Evolutionary conservation across 2,329 filamentous ascomycete genomes (phyloP).

Genomic region (Leptographium lundbergii): DNA sequence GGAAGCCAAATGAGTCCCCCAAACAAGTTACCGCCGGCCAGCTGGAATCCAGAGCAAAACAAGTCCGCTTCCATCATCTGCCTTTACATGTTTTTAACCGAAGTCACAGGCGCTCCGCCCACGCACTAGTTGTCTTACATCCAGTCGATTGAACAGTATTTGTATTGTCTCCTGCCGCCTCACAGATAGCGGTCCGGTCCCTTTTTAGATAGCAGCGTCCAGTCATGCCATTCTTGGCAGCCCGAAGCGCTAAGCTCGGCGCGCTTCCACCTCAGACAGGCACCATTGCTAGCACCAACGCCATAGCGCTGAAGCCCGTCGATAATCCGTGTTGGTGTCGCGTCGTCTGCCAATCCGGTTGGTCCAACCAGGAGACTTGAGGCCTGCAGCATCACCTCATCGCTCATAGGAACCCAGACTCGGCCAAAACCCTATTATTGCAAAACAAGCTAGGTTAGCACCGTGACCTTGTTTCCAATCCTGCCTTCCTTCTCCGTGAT

Average conservation of each 20-base stretch:
- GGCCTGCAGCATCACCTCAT: neutral
- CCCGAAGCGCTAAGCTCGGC: neutral
- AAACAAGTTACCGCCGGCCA: neutral
- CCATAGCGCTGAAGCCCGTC: neutral
- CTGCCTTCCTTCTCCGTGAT: neutral
- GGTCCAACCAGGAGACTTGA: neutral
- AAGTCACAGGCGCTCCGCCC: neutral
- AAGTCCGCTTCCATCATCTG: neutral
- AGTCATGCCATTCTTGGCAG: neutral
- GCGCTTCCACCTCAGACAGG: neutral
- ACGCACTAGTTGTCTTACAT: neutral
- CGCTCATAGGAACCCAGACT: constrained; percentile 21
- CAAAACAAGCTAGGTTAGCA: neutral
- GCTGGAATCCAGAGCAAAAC: neutral
- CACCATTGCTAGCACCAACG: neutral
- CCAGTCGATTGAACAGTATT: neutral
- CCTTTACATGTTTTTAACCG: neutral
- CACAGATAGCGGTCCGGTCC: too few relatives aligned
- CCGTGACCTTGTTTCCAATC: neutral
- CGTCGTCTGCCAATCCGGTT: neutral
- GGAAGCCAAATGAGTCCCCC: neutral
- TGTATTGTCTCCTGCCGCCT: neutral
- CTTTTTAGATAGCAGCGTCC: neutral
- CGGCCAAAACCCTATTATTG: constrained; percentile 18
- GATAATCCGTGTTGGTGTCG: neutral